phyloP scores from a whole-genome alignment of 202 grass and related monocot species.

The Schoenoplectus tabernaemontani region DNA sequence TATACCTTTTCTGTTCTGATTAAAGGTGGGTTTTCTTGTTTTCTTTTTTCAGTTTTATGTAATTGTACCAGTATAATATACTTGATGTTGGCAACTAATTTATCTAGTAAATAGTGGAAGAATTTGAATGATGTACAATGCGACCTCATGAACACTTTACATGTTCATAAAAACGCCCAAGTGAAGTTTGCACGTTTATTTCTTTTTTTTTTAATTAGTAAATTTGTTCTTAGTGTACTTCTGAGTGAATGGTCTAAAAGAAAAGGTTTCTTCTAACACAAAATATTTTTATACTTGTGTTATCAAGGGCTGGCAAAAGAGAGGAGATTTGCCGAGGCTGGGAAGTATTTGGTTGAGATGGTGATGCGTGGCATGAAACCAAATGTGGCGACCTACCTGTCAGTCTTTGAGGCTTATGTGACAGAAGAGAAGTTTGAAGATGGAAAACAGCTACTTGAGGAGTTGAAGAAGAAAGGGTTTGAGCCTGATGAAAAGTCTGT shows the following conservation, averaged over 20 bases:
- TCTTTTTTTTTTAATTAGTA: not conserved
- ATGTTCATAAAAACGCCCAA: not conserved
- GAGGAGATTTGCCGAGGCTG: conserved; percentile 32
- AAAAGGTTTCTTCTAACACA: not conserved
- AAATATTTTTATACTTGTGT: conserved; percentile 38
- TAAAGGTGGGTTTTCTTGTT: conserved; percentile 17
- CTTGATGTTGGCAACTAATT: not conserved
- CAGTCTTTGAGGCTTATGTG: conserved; percentile 54
- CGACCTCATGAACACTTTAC: not conserved
- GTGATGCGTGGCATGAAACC: conserved; percentile 56
- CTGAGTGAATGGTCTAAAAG: not conserved
- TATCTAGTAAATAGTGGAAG: not conserved
- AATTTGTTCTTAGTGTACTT: not conserved
- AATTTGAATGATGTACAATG: not conserved
- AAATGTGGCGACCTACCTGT: conserved; percentile 49
- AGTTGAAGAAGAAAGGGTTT: conserved; percentile 69
- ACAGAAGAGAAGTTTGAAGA: conserved; percentile 47
- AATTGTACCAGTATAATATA: not conserved
- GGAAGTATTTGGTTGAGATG: conserved; percentile 75
- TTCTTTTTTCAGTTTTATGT: not conserved
- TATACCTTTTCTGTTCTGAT: conserved; percentile 58
- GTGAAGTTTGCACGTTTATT: not conserved
- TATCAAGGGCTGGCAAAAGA: conserved; percentile 52
- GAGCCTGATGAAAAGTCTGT: conserved; percentile 45
- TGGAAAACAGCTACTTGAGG: conserved; percentile 49